Conservation (phyloP, 805 yeast genomes). For the Scheffersomyces ergatensis region DNA sequence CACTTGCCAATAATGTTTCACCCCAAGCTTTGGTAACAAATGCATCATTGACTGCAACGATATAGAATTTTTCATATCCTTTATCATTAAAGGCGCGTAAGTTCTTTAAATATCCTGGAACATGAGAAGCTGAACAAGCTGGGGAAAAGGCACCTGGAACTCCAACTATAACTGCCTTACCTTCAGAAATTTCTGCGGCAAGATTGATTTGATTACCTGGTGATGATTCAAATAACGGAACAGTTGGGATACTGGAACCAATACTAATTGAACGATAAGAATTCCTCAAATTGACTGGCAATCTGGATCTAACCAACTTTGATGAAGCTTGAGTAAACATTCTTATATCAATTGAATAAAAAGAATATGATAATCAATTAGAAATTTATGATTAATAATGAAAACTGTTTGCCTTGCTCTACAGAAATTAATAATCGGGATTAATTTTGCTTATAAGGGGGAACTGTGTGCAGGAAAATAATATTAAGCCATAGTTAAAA, state of each 20-base stretch:
- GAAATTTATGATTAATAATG: too few species aligned
- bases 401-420: too few species aligned
- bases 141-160: constrained; percentile 74
- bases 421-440: too few species aligned
- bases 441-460: too few species aligned
- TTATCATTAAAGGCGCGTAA: constrained; percentile 53
- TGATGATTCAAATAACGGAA: constrained; percentile 54
- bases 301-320: neutral
- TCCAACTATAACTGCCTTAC: constrained; percentile 37
- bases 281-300: neutral
- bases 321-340: neutral
- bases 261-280: constrained; percentile 16
- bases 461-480: too few species aligned
- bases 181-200: constrained; percentile 40
- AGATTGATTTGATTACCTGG: constrained; percentile 64
- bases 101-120: constrained; percentile 67
- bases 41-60: constrained; percentile 82
- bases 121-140: constrained; percentile 68
- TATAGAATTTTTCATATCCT: constrained; percentile 62
- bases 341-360: neutral
- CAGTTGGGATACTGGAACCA: constrained; percentile 64
- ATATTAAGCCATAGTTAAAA: too few species aligned
- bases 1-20: constrained; percentile 27
- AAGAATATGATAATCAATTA: too few species aligned
- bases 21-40: constrained; percentile 86